phyloP scores from a whole-genome alignment of 148 eudicot genomes.

The Pharnaceum exiguum region DNA sequence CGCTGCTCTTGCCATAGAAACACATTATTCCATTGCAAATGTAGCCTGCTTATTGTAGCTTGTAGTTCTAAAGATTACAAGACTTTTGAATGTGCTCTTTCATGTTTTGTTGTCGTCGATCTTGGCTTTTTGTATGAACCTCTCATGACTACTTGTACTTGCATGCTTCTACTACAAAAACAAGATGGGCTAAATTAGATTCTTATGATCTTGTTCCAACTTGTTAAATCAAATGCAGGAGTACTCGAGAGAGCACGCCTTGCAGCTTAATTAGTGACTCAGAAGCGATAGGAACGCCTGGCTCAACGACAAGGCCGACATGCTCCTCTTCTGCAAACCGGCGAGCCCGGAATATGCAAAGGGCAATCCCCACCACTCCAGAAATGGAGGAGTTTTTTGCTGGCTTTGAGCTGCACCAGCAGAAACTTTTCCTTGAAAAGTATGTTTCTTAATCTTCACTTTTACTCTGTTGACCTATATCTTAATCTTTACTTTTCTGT shows the following conservation, averaged over 20 bases:
- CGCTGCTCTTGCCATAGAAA: no score
- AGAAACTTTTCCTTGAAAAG: slow-evolving; percentile 63
- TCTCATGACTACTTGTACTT: no score
- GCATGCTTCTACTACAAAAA: background rate
- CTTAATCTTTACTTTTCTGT: no score
- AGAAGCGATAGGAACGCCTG: slow-evolving; percentile 49
- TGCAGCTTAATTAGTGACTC: slow-evolving; percentile 60
- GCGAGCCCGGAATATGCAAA: slow-evolving; percentile 26
- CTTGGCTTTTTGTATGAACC: no score
- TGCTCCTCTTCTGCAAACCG: slow-evolving; percentile 34
- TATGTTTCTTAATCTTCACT: slow-evolving; percentile 17
- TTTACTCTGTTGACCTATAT: background rate
- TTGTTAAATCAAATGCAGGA: slow-evolving; percentile 33
- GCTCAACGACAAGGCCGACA: slow-evolving; percentile 49
- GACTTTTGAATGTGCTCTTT: no score
- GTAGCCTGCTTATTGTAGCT: no score
- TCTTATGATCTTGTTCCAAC: no score
- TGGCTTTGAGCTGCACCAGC: slow-evolving; percentile 51
- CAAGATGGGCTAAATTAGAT: background rate
- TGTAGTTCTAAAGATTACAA: no score
- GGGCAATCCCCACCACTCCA: slow-evolving; percentile 45
- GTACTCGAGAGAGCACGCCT: slow-evolving; percentile 89
- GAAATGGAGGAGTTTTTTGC: slow-evolving; percentile 86
- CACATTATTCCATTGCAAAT: no score
- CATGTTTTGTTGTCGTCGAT: no score